phyloP scores from a whole-genome alignment of 371 early-diverging fungal species.

The Mucor ambiguus region DNA sequence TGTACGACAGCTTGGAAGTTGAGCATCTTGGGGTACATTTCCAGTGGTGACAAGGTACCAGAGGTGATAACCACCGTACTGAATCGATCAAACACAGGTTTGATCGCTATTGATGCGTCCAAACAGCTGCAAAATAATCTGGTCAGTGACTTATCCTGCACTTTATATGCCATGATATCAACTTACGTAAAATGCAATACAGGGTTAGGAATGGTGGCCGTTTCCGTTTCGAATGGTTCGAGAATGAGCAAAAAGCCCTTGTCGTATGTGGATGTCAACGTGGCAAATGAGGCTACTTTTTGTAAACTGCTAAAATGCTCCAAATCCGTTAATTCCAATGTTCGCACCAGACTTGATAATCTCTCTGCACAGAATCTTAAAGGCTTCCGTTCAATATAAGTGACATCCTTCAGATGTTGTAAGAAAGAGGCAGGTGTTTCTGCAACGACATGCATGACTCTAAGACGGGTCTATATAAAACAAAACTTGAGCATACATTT shows the following conservation, averaged over 20 bases:
- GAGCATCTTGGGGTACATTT: conserved; percentile 99
- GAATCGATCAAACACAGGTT: conserved; percentile 96
- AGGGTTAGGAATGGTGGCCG: conserved; percentile 93
- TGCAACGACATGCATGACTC: conserved; percentile 97
- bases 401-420: conserved; percentile 91
- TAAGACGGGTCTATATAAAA: conserved; percentile 81
- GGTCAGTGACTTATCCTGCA: not conserved
- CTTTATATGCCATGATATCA: too few species aligned
- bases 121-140: conserved; percentile 69
- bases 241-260: conserved; percentile 96
- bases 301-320: conserved; percentile 86
- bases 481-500: not conserved
- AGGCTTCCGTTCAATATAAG: conserved; percentile 93
- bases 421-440: conserved; percentile 95
- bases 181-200: conserved; percentile 85
- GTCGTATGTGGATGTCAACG: conserved; percentile 94
- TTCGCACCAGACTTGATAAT: conserved; percentile 86
- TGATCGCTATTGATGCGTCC: conserved; percentile 98
- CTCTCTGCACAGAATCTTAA: conserved; percentile 95
- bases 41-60: conserved; percentile 98
- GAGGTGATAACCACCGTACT: conserved; percentile 98
- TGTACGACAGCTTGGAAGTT: conserved; percentile 85
- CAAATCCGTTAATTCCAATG: conserved; percentile 90
- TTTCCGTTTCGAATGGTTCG: conserved; percentile 98
- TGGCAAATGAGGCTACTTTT: conserved; percentile 94